Percentiles rank a stretch among this genome's conserved stretches.
Conservation (phyloP, 805 yeast species). For the Priceomyces haplophilus region DNA sequence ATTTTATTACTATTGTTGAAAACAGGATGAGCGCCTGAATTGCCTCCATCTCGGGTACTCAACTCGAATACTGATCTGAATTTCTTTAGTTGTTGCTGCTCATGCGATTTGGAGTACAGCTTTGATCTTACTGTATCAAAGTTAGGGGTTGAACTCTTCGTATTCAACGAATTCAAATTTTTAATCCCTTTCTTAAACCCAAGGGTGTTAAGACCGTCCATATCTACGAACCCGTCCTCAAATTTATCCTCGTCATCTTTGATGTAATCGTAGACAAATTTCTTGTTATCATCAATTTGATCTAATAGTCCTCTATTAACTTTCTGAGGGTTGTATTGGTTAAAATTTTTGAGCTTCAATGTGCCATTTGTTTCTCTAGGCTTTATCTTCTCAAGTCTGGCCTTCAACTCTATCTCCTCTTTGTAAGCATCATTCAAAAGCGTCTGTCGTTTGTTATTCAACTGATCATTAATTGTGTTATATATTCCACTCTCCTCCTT, state of each 20-base stretch:
- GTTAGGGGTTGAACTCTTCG: slow-evolving; percentile 15
- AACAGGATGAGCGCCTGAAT: slow-evolving; percentile 19
- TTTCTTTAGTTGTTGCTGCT: slow-evolving; percentile 18
- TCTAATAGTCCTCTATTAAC: slow-evolving; percentile 17
- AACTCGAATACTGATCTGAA: slow-evolving; percentile 36
- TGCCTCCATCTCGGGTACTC: slow-evolving; percentile 11
- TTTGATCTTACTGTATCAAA: slow-evolving; percentile 7
- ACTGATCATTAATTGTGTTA: slow-evolving; percentile 23
- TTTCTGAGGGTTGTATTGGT: slow-evolving; percentile 8
- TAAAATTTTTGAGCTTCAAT: slow-evolving; percentile 29
- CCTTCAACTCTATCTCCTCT: slow-evolving; percentile 32
- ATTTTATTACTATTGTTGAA: slow-evolving; percentile 34
- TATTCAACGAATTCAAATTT: slow-evolving; percentile 3
- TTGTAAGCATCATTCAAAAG: slow-evolving; percentile 30
- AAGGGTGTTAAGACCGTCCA: slow-evolving; percentile 2
- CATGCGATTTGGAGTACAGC: slow-evolving; percentile 1
- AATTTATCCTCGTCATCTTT: slow-evolving; percentile 36
- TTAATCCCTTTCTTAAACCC: neutral
- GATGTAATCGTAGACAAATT: slow-evolving; percentile 35
- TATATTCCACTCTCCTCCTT: slow-evolving; percentile 36
- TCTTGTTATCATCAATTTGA: slow-evolving; percentile 30
- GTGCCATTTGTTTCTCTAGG: slow-evolving; percentile 24
- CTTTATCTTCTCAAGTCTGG: slow-evolving; percentile 3
- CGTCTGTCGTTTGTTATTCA: slow-evolving; percentile 20
- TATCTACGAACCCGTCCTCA: slow-evolving; percentile 34